Evolutionary conservation across 306 rosid species (phyloP).

Genomic region (Cicer bijugum): DNA sequence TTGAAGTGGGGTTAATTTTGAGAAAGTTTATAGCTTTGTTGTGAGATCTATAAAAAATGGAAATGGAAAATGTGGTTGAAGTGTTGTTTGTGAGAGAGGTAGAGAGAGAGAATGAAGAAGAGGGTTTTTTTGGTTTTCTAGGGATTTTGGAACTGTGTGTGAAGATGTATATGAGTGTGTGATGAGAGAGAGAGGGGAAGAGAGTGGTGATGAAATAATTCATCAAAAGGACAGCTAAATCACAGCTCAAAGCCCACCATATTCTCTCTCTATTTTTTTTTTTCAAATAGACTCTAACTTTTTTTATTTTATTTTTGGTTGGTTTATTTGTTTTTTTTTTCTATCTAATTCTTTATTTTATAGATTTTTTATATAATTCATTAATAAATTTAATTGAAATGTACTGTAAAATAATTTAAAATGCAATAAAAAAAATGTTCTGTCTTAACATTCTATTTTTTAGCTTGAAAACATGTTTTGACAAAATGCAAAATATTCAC

Average conservation of each 20-base stretch:
- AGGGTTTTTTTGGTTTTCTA: conserved; percentile 51
- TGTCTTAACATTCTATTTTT: no score
- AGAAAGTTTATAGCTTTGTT: conserved; percentile 42
- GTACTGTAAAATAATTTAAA: no score
- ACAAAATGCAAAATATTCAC: no score
- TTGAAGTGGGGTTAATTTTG: conserved; percentile 23
- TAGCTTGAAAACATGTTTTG: no score
- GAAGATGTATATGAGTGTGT: conserved; percentile 42
- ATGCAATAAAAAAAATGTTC: no score
- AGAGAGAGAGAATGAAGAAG: conserved; percentile 7
- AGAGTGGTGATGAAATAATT: conserved; percentile 49
- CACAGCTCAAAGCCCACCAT: conserved; percentile 95
- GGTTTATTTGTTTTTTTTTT: not conserved
- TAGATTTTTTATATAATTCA: not conserved
- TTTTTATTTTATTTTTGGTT: not conserved
- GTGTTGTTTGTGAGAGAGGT: conserved; percentile 7
- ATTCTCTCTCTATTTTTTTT: conserved; percentile 44
- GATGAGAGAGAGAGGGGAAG: conserved; percentile 15
- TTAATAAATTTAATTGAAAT: no score
- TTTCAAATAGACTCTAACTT: not conserved
- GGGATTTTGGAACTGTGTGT: conserved; percentile 70
- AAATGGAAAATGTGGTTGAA: conserved; percentile 19
- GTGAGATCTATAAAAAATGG: conserved; percentile 43
- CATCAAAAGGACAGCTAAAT: conserved; percentile 78
- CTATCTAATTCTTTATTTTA: not conserved